A percentile compares a stretch with the other conserved stretches of the same genome.
Evolutionary conservation across 1,284 basidiomycete genomes (phyloP).

Genomic region (Ganoderma leucocontextum): DNA sequence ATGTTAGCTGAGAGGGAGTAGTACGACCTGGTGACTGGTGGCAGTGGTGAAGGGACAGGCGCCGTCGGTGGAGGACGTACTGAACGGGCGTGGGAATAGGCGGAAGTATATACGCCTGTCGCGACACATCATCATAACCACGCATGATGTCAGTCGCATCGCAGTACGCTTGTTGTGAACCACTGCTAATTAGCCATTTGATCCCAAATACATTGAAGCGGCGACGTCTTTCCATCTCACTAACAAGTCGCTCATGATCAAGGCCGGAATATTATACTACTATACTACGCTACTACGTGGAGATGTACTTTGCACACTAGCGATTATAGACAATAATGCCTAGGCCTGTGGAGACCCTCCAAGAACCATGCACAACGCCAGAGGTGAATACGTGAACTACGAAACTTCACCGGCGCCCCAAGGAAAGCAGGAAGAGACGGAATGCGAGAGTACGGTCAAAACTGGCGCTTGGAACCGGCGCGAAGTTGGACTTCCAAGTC

Average conservation of each 20-base stretch:
- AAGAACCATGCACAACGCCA: neutral
- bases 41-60: neutral
- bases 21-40: neutral
- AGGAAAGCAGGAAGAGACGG: neutral
- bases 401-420: neutral
- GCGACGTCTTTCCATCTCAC: too few relatives aligned
- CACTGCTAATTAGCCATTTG: neutral
- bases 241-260: neutral
- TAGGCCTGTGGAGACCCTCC: neutral
- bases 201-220: neutral
- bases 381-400: neutral
- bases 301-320: neutral
- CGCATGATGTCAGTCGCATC: too few relatives aligned
- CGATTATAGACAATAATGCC: neutral
- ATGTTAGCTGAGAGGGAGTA: neutral
- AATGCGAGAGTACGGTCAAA: neutral
- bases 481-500: conserved; percentile 22
- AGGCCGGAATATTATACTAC: too few relatives aligned
- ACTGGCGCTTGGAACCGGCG: neutral
- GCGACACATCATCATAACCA: too few relatives aligned
- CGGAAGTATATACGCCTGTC: too few relatives aligned
- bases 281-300: neutral
- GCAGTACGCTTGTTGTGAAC: neutral
- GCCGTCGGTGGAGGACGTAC: neutral
- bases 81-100: neutral